Evolutionary conservation across 495 filamentous ascomycete genomes (phyloP).

Genomic region (Hypoxylon lienhwacheense): DNA sequence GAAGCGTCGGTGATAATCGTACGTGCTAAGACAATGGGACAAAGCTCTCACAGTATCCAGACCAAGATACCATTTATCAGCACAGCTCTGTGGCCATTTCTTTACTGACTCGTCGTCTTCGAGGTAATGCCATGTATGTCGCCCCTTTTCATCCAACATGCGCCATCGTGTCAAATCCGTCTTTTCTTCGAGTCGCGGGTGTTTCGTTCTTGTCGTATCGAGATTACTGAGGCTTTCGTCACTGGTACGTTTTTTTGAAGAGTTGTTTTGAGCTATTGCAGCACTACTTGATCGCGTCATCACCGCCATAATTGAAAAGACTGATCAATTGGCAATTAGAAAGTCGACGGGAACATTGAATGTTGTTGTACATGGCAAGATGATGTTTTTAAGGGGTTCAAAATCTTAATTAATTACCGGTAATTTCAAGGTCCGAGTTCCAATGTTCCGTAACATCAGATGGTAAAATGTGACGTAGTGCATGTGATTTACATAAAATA

Average conservation of each 20-base stretch:
- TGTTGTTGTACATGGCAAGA: too few relatives aligned
- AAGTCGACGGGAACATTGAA: not conserved
- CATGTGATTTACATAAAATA: slow-evolving; percentile 2
- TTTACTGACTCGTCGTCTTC: slow-evolving; percentile 71
- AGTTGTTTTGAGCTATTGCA: slow-evolving; percentile 17
- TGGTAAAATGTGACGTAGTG: not conserved
- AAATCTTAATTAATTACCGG: too few relatives aligned
- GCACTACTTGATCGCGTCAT: slow-evolving; percentile 24
- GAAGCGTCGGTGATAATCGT: not conserved
- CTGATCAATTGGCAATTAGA: not conserved
- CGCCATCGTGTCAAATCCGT: slow-evolving; percentile 87
- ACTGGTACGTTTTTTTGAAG: slow-evolving; percentile 41
- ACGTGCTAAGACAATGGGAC: slow-evolving; percentile 42
- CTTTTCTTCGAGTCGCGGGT: slow-evolving; percentile 44
- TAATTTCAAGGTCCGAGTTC: not conserved
- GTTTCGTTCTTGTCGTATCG: slow-evolving; percentile 37
- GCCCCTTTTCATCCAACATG: slow-evolving; percentile 75
- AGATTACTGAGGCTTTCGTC: slow-evolving; percentile 21
- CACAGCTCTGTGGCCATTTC: slow-evolving; percentile 79
- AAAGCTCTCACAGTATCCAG: slow-evolving; percentile 55
- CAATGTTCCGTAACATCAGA: not conserved
- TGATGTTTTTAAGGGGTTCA: too few relatives aligned
- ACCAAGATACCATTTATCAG: slow-evolving; percentile 84
- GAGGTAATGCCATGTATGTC: slow-evolving; percentile 93
- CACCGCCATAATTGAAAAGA: slow-evolving; percentile 18